phyloP scores from a whole-genome alignment of 2,329 filamentous ascomycete species.

The Talaromyces sp. region DNA sequence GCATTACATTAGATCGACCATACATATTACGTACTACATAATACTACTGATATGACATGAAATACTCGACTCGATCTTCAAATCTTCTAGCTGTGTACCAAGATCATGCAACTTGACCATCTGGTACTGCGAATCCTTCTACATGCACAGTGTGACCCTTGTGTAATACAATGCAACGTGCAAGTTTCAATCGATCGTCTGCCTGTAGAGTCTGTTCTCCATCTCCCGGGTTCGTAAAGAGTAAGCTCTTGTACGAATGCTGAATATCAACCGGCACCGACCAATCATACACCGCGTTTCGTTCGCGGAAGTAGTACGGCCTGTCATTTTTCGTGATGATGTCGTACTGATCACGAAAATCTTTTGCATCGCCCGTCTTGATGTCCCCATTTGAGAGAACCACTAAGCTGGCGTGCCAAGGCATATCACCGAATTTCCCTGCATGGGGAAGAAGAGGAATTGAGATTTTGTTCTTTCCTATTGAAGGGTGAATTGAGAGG shows the following conservation, averaged over 20 bases:
- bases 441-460: conserved; percentile 50
- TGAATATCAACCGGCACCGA: conserved; percentile 15
- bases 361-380: background rate
- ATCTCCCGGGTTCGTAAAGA: conserved; percentile 10
- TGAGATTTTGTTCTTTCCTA: conserved; percentile 51
- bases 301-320: conserved; percentile 15
- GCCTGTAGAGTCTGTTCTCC: background rate
- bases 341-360: conserved; percentile 11
- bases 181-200: conserved; percentile 12
- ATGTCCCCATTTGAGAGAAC: conserved; percentile 7
- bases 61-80: background rate
- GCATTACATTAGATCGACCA: background rate
- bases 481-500: conserved; percentile 56
- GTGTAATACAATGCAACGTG: conserved; percentile 9
- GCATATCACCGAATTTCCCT: conserved; percentile 48
- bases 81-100: background rate
- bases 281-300: conserved; percentile 10
- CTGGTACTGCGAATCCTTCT: conserved; percentile 7
- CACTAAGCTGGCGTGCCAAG: conserved; percentile 51
- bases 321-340: conserved; percentile 11
- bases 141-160: conserved; percentile 10
- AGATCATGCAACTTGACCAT: conserved; percentile 11
- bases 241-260: conserved; percentile 11
- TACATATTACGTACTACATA: background rate
- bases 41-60: background rate